These are phyloP conservation scores for Miscanthus lutarioriparius DNA, from an alignment of 176 grass and related monocot genomes.

Conservation along the genomic window DNA sequence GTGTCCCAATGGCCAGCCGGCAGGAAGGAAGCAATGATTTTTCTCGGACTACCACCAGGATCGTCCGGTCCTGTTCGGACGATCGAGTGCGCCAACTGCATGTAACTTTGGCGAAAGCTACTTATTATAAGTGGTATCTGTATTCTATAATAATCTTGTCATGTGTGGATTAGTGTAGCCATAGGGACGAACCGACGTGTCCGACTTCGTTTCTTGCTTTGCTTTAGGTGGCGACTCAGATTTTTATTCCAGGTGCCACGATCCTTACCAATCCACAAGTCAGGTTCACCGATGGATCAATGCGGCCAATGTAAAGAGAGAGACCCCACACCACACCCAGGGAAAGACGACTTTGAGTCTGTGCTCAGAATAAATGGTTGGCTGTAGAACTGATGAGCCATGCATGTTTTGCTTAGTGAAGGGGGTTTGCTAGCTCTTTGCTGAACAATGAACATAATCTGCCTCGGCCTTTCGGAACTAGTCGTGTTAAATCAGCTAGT, in stretches of 20 bases:
- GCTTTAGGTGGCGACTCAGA: background rate
- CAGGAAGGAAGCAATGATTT: background rate
- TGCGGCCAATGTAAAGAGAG: background rate
- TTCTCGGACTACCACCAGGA: background rate
- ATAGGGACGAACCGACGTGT: background rate
- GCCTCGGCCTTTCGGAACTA: background rate
- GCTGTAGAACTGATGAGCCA: background rate
- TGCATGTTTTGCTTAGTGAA: constrained; percentile 37
- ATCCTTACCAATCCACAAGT: background rate
- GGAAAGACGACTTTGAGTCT: background rate
- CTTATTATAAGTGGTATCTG: background rate
- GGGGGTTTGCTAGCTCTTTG: constrained; percentile 31
- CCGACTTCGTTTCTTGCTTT: background rate
- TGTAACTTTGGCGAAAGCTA: background rate
- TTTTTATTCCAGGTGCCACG: background rate
- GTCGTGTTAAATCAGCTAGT: background rate
- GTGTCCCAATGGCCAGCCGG: too few species aligned
- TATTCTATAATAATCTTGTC: background rate
- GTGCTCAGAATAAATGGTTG: background rate
- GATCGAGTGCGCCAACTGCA: background rate
- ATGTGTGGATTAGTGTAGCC: background rate
- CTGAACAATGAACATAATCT: background rate
- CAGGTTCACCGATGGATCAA: background rate
- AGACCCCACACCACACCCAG: constrained; percentile 21
- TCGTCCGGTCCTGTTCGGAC: background rate